phyloP scores from a whole-genome alignment of 2,329 filamentous ascomycete genomes.

The Botrytis pseudocinerea region DNA sequence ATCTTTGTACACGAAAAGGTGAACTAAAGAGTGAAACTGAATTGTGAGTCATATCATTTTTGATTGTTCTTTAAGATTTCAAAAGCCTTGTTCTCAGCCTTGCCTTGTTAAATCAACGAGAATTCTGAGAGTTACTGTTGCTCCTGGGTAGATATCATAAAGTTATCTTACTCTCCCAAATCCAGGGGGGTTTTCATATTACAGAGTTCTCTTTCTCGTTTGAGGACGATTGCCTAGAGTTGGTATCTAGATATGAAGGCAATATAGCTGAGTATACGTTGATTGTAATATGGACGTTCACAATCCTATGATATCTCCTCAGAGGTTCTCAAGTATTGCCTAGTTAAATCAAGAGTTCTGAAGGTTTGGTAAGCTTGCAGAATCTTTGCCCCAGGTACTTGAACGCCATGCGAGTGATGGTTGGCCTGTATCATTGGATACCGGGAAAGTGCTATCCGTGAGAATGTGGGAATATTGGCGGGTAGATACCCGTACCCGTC shows the following conservation, averaged over 20 bases:
- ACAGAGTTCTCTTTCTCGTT: neutral
- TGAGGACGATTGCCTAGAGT: too few species aligned
- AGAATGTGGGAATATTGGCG: neutral
- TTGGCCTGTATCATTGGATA: neutral
- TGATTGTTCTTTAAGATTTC: neutral
- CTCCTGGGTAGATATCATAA: neutral
- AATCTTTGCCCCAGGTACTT: neutral
- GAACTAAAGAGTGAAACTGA: neutral
- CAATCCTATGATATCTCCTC: neutral
- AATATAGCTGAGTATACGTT: neutral
- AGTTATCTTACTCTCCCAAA: neutral
- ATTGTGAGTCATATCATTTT: neutral
- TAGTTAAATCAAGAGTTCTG: neutral
- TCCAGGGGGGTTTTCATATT: neutral
- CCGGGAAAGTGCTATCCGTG: neutral
- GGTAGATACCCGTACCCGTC: neutral
- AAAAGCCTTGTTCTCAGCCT: neutral
- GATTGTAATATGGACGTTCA: too few species aligned
- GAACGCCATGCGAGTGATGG: neutral
- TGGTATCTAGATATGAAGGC: neutral
- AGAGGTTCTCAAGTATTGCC: neutral
- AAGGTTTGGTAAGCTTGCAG: neutral
- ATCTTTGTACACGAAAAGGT: neutral
- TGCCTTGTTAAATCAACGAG: neutral
- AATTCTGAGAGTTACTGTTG: neutral